Percentiles rank a stretch among this genome's conserved stretches.
phyloP scores from a whole-genome alignment of 805 yeast species.

The Naumovozyma dairenensis region DNA sequence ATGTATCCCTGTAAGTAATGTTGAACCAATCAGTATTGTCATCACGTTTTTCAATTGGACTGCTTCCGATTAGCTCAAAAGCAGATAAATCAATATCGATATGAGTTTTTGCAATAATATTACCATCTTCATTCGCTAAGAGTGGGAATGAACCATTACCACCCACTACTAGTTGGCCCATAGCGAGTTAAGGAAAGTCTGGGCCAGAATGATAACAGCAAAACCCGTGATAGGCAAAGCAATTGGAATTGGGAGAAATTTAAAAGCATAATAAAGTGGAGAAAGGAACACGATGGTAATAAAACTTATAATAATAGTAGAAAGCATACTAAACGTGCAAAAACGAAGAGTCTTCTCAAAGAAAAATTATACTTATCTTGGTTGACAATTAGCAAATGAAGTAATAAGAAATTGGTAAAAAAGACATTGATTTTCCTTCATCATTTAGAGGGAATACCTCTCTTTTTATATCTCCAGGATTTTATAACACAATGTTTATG shows the following conservation, averaged over 20 bases:
- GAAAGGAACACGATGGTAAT: neutral
- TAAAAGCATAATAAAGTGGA: neutral
- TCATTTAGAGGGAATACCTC: too few species aligned
- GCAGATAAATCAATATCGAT: slow-evolving; percentile 1
- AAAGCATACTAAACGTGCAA: too few species aligned
- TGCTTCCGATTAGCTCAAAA: neutral
- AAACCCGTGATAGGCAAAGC: neutral
- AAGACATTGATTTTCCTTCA: too few species aligned
- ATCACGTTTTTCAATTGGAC: neutral
- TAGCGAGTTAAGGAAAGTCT: neutral
- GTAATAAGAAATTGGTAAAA: too few species aligned
- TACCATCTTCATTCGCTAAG: neutral
- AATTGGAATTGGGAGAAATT: neutral
- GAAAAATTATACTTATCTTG: too few species aligned
- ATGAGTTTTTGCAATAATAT: slow-evolving; percentile 1
- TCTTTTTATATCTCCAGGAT: too few species aligned
- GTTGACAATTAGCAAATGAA: too few species aligned
- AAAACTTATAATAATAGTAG: too few species aligned
- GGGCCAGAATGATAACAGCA: neutral
- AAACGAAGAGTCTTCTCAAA: too few species aligned
- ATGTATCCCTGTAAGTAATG: slow-evolving; percentile 1
- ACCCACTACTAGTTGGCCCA: slow-evolving; percentile 1
- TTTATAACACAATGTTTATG: too few species aligned
- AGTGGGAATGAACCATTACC: slow-evolving; percentile 1
- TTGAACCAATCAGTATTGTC: neutral